Base-by-base conservation (phyloP, 345 rosid species). In the Eucalyptus albens region DNA sequence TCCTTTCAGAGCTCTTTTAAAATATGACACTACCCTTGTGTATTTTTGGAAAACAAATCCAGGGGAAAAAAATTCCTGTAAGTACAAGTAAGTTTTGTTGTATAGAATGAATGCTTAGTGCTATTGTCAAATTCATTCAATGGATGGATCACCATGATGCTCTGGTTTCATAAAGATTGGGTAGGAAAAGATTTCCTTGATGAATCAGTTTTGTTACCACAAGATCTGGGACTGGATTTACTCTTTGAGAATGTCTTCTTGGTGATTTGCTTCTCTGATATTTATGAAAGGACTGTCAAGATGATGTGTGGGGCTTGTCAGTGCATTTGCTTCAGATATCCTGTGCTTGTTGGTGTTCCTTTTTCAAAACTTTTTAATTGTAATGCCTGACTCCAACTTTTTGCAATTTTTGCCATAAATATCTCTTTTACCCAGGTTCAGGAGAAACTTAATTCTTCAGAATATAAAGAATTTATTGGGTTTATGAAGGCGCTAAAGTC, bases 401-500 rank as follows among this genome's bases (percentile, higher is more conserved):
- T 77, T 77, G 85, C 47, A 19, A 21, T 40, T 77, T 27, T 40
- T 77, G 47, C 85, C 85, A 77, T 40, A 21, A 11, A 40, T 37
- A 40, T 77, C 29, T 77, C 85, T 77, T 77, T 89, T 59, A 21
- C 31, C 87, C 94, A 94, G 99, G 98, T 94, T 24, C 93, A 94
- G 90, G 97, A 94, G 92, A 95, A 94, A 91, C 98, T 98, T 86
- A 94, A 89, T 90, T 81, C 97, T 69, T 87, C 94, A 86, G 98
- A 98, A 92, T 98, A 98, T 89, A 94, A 94, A 89, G 94, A 96
- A 87, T 98, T 98, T 92, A 93, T 98, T 51, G 98, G 96, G 72
- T 94, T 93, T 89, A 93, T 98, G 96, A 97, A 94, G 93, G 98
- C 97, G 87, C 90, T 96, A 92, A 98, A 96, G 94, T 96, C 97